Evolutionary conservation across 352 stramenopile species (phyloP).

Genomic region (Globisporangium orthogonon): DNA sequence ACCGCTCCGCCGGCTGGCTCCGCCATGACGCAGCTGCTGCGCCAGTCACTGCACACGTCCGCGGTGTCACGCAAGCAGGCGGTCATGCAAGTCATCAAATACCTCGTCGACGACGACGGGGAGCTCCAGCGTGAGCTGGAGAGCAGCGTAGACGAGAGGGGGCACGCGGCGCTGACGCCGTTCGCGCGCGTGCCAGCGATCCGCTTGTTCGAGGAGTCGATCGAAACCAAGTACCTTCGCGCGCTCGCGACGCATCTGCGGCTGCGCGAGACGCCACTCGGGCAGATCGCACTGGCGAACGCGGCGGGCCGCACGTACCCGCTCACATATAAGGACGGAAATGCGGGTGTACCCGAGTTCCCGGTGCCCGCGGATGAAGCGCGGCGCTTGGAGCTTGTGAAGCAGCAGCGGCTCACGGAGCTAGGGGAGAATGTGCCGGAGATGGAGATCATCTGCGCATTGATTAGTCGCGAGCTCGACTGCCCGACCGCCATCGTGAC

Average conservation of each 20-base stretch:
- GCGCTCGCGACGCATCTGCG: constrained; percentile 8
- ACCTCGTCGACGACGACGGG: constrained; percentile 31
- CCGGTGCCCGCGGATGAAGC: constrained; percentile 9
- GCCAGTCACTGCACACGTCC: constrained; percentile 25
- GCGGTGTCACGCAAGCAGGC: constrained; percentile 17
- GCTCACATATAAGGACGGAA: neutral
- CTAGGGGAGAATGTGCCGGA: constrained; percentile 30
- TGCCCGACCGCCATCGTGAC: constrained; percentile 39
- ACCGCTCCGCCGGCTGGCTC: neutral
- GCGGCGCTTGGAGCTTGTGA: constrained; percentile 27
- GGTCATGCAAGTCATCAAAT: constrained; percentile 37
- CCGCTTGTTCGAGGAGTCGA: constrained; percentile 1
- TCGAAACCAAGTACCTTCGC: constrained; percentile 10
- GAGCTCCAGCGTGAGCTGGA: neutral
- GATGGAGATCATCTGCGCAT: constrained; percentile 43
- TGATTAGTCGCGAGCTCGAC: constrained; percentile 29
- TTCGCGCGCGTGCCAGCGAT: neutral
- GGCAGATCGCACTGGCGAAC: constrained; percentile 5
- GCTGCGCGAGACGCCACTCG: constrained; percentile 5
- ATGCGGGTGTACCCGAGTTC: neutral
- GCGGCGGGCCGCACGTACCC: constrained; percentile 8
- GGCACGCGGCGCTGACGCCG: no score
- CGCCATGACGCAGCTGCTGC: constrained; percentile 13
- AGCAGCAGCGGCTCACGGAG: constrained; percentile 16
- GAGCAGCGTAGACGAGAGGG: neutral